Evolutionary conservation across 2,329 filamentous ascomycete genomes (phyloP), one percentile per base, ranked within the genome.

Genomic region (Akanthomyces uredinophilus): DNA sequence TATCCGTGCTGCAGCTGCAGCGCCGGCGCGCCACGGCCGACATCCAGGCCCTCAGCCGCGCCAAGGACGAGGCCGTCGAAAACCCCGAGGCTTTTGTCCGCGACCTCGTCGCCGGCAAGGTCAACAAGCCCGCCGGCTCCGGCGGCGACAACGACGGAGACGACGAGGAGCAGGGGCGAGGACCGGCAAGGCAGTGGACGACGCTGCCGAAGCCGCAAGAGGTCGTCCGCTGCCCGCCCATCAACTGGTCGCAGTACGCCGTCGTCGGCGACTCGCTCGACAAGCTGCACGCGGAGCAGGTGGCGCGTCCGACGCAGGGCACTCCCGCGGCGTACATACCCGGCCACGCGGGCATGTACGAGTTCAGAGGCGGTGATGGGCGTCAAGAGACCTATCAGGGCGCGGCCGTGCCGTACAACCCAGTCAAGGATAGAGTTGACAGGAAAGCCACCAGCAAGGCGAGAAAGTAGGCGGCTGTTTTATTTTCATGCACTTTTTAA

Each of bases 221-320:
- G 67, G 79, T 98, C 1, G 88, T 96, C 29, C 87, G 93, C 46
- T 92, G 88, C 77, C 94, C 94, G 10, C 89, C 91, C 10, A 88
- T 98, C 70, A 96, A 97, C 78, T 98, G 94, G 94, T 86, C 87
- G 14, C 93, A 96, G 71, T 98, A 98, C 74, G 91, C 91, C 68
- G 82, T 97, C n/a, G 87, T 95, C 3, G 93, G 92, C 54, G 72
- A 75, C 24, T 86, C 91, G 1, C 80, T 97, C 41, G 92, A 97
- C 74, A 90, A 87, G 72, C 79, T 97, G 65, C 93, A 97, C 72
- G 83, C 86, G 56, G 90, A 96, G 70, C 92, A 97, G 75, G 77
- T 87, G 58, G 76, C 79, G 54, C 83, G 84, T 60, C 92, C 92
- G 1, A 77, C 75, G 10, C 79, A 82, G 46, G 85, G 85, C 1